Base-by-base conservation (phyloP, 441 rosid genomes). In the Biscutella laevigata region DNA sequence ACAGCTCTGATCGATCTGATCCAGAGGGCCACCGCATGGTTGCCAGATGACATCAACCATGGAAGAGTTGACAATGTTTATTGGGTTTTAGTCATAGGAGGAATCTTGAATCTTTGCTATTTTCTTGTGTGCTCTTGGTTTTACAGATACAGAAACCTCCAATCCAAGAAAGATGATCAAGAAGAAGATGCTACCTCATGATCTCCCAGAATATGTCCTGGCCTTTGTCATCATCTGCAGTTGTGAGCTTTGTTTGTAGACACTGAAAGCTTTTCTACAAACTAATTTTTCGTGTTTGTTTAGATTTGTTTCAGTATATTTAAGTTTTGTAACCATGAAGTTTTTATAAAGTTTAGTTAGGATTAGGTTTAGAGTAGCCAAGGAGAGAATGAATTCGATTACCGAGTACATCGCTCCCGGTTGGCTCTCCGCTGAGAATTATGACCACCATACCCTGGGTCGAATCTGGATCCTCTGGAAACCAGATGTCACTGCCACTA, bases 51-150 rank as follows among this genome's bases (percentile, higher is more conserved):
- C 11, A 60, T 75, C 6, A 73, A 75, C 64, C 14, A 57, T 0
- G 78, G 80, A 40, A 75, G 76, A 59, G 53, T 75, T 3, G 75
- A 79, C 15, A 36, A 54, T 52, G 62, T 74, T 7, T 79, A 71
- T 1, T 78, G 79, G 84, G 26, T 59, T 10, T 62, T 76, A 29
- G 70, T 39, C 15, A 57, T 44, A 0, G 57, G 42, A 13, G 65
- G 65, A 7, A 43, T 58, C 13, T 4, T 59, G 4, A 57, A 53
- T 17, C 7, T 62, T 1, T 26, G 57, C 2, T 50, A 55, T 38
- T 49, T 53, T 6, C 49, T 69, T 24, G 40, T 39, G 4, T 67
- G 62, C 5, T 11, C 73, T 20, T 57, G 44, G 38, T 29, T 52
- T 50, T 65, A 57, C 49, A 58, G 2, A 15, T 65, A 65, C 27